A percentile compares a stretch with the other conserved stretches of the same genome.
Conservation (phyloP, 331 rosid genomes). For the Pyrus hybrid region DNA sequence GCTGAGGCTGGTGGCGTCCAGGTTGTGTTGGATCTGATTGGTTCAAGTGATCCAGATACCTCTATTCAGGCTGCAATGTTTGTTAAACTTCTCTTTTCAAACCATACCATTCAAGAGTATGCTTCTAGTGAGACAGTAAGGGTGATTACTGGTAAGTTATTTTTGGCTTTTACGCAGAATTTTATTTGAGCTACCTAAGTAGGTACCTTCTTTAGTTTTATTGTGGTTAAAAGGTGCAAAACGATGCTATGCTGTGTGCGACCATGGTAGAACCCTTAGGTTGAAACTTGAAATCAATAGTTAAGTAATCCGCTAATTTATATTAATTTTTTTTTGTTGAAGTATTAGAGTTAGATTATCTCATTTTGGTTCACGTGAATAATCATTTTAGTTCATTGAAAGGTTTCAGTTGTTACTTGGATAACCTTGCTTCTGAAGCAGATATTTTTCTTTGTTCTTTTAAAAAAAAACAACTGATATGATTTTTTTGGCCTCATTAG, state of each 20-base stretch:
- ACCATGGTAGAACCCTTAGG: not conserved
- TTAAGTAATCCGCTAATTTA: not conserved
- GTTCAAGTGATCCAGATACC: slow-evolving; percentile 91
- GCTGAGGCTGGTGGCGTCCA: slow-evolving; percentile 99
- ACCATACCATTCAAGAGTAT: slow-evolving; percentile 93
- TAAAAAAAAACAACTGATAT: not conserved
- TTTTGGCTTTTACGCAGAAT: not conserved
- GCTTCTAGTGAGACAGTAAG: slow-evolving; percentile 99
- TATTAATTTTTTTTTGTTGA: not conserved
- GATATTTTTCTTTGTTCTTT: not conserved
- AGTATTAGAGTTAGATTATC: not conserved
- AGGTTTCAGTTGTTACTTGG: not conserved
- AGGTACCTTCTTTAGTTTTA: not conserved
- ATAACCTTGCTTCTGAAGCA: not conserved
- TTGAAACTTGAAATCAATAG: not conserved
- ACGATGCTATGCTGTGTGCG: not conserved
- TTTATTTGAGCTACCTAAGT: not conserved
- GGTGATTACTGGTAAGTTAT: slow-evolving; percentile 76
- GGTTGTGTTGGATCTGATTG: slow-evolving; percentile 89
- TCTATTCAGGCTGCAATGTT: slow-evolving; percentile 97
- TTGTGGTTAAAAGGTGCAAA: not conserved
- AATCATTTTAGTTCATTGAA: not conserved
- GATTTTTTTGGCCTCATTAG: slow-evolving; percentile 34
- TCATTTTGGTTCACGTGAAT: not conserved
- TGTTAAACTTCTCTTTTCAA: slow-evolving; percentile 88